A percentile compares a stretch with the other conserved stretches of the same genome.
These are phyloP conservation scores for Aulographum hederae DNA, from an alignment of 2,329 filamentous ascomycete species.

Conservation along the genomic window DNA sequence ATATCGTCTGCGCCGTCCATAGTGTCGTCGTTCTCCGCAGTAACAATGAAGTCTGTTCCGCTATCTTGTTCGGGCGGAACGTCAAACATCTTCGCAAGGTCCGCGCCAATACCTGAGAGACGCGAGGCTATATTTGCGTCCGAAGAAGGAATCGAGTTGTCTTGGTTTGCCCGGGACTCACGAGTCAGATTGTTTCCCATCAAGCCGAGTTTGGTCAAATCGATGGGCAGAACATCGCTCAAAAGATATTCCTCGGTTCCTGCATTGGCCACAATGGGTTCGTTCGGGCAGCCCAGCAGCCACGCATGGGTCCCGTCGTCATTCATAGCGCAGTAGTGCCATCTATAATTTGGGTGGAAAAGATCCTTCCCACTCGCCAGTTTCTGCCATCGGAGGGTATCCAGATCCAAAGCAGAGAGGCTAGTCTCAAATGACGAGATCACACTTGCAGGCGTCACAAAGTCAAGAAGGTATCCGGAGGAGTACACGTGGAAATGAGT, in stretches of 20 bases:
- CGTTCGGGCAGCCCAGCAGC: conserved; percentile 81
- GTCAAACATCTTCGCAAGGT: conserved; percentile 77
- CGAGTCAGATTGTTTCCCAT: conserved; percentile 53
- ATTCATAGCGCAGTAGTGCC: conserved; percentile 97
- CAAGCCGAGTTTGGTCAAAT: conserved; percentile 79
- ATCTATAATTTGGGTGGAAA: conserved; percentile 79
- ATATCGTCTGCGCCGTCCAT: conserved; percentile 48
- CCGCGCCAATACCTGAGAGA: conserved; percentile 54
- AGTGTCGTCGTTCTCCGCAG: conserved; percentile 61
- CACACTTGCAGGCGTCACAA: conserved; percentile 80
- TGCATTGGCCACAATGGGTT: conserved; percentile 44
- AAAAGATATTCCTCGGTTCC: conserved; percentile 76
- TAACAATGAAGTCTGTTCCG: conserved; percentile 80
- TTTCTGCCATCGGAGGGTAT: conserved; percentile 81
- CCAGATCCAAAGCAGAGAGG: conserved; percentile 72
- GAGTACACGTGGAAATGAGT: conserved; percentile 94
- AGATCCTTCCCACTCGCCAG: conserved; percentile 87
- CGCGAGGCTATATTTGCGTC: conserved; percentile 33
- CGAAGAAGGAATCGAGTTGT: conserved; percentile 25
- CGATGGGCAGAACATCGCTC: conserved; percentile 85
- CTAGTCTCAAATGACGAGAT: conserved; percentile 79
- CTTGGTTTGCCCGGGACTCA: conserved; percentile 20
- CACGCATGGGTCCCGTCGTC: conserved; percentile 91
- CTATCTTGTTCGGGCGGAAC: conserved; percentile 67
- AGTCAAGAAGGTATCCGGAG: conserved; percentile 80